Percentiles rank a stretch among this genome's conserved stretches.
phyloP scores from a whole-genome alignment of 768 basidiomycete genomes.

The Leucocoprinus birnbaumii region DNA sequence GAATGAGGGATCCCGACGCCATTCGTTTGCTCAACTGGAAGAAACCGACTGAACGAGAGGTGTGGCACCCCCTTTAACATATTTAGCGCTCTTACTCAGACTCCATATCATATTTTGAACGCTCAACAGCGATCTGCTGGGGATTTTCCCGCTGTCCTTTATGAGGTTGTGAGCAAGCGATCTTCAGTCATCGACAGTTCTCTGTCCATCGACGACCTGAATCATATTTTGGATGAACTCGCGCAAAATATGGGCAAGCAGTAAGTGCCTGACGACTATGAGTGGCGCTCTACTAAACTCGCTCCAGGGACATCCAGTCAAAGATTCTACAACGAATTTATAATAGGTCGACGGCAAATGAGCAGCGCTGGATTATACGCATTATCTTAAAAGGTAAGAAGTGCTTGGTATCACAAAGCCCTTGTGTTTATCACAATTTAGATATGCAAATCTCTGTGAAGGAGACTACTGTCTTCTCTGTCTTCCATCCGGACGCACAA shows the following conservation, averaged over 20 bases:
- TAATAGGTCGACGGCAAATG: conserved; percentile 76
- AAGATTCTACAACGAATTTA: conserved; percentile 76
- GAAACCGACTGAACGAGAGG: conserved; percentile 66
- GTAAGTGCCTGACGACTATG: conserved; percentile 36
- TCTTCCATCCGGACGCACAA: conserved; percentile 93
- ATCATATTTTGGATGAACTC: conserved; percentile 76
- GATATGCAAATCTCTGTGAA: conserved; percentile 92
- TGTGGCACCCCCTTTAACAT: conserved; percentile 29
- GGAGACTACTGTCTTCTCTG: conserved; percentile 87
- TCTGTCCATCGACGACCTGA: conserved; percentile 81
- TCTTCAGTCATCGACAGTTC: conserved; percentile 76
- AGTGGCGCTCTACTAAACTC: background rate
- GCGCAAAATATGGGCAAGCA: conserved; percentile 70
- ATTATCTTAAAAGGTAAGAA: conserved; percentile 87
- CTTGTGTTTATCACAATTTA: conserved; percentile 24
- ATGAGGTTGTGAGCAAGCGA: conserved; percentile 81
- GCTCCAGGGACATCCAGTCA: conserved; percentile 67
- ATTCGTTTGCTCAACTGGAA: conserved; percentile 89
- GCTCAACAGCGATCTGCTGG: conserved; percentile 63
- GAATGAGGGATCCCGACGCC: conserved; percentile 76
- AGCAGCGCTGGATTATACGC: conserved; percentile 95
- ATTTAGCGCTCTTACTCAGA: no score
- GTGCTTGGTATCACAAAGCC: background rate
- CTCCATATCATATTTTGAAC: background rate
- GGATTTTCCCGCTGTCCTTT: conserved; percentile 85